Percentiles rank a stretch among this genome's conserved stretches.
Conservation (phyloP, 2,329 filamentous ascomycete species). For the Cadophora gregata region DNA sequence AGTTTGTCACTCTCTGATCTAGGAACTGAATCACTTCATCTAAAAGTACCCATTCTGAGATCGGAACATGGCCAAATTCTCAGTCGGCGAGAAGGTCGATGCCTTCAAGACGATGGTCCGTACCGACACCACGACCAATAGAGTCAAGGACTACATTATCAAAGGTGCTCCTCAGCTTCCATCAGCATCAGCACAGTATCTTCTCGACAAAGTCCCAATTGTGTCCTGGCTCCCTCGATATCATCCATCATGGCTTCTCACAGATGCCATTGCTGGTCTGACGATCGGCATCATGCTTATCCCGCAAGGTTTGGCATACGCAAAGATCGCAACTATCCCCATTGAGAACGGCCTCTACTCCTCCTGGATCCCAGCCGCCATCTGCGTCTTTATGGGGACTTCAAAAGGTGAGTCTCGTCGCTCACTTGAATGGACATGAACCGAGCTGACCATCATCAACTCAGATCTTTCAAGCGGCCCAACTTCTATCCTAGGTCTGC, state of each 20-base stretch:
- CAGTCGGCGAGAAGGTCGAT: conserved; percentile 11
- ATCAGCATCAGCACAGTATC: conserved; percentile 59
- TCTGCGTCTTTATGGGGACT: conserved; percentile 66
- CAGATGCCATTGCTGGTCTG: conserved; percentile 66
- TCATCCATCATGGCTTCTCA: conserved; percentile 63
- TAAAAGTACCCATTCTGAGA: background rate
- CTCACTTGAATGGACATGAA: background rate
- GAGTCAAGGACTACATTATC: conserved; percentile 22
- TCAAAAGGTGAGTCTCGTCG: conserved; percentile 57
- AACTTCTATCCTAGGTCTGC: conserved; percentile 67
- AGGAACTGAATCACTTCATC: background rate
- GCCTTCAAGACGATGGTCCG: conserved; percentile 14
- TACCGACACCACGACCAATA: conserved; percentile 17
- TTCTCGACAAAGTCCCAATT: conserved; percentile 65
- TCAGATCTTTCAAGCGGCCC: conserved; percentile 66
- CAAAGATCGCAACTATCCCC: conserved; percentile 65
- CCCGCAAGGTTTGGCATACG: conserved; percentile 66
- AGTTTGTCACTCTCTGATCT: background rate
- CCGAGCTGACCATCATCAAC: background rate
- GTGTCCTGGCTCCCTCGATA: conserved; percentile 68
- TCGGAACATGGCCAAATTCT: conserved; percentile 18
- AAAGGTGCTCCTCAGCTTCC: conserved; percentile 48
- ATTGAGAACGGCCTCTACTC: conserved; percentile 66
- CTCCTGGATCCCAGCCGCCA: conserved; percentile 61
- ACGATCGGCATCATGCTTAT: conserved; percentile 66